Base-by-base conservation (phyloP, 73 alveolate species). In the Diophrys sp. region DNA sequence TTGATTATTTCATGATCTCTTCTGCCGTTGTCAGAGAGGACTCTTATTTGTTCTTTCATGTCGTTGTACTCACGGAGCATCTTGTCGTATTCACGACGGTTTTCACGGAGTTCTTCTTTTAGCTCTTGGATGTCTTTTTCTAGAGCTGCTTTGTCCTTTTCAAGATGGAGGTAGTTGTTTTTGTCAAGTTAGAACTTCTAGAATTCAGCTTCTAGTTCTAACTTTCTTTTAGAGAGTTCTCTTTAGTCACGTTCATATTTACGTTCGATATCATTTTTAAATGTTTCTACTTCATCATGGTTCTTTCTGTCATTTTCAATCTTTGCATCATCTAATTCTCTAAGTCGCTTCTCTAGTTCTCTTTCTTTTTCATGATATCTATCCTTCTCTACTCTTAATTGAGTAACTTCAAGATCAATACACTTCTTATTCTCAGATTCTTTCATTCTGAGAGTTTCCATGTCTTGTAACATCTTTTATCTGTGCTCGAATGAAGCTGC, bases 401-500 rank as follows among this genome's bases (percentile, higher is more conserved):
- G 30, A 28, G 44, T 71, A 24, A 83, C 88, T 32, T 89, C 96
- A 53, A 89, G 76, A 69, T 89, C 96, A 0, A 79, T 77, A 14
- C 85, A 34, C 75, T 77, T 79, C 79, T 84, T 89, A 44, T 53
- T n/a, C 69, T 89, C 96, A 5, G 74, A 71, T 71, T 89, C 96
- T 69, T 80, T 84, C 26, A 77, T 29, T n/a, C 87, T 31, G 67
- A 89, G 70, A 27, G 66, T 71, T 73, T 89, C 96, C 70, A 83
- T 54, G 68, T 83, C 90, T 75, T 78, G 54, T 28, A 77, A 77
- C 57, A 79, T 74, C 34, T 79, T 73, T 73, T 89, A 75, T 69
- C 96, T 71, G 54, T 79, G 87, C 31, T 81, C 89, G 56, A 70
- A 89, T 57, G 83, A 75, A 23, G 78, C 79, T 27, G 75, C 87